A percentile compares a stretch with the other conserved stretches of the same genome.
These are phyloP conservation scores for Geranium brycei DNA, from an alignment of 345 rosid species.

Conservation along the genomic window DNA sequence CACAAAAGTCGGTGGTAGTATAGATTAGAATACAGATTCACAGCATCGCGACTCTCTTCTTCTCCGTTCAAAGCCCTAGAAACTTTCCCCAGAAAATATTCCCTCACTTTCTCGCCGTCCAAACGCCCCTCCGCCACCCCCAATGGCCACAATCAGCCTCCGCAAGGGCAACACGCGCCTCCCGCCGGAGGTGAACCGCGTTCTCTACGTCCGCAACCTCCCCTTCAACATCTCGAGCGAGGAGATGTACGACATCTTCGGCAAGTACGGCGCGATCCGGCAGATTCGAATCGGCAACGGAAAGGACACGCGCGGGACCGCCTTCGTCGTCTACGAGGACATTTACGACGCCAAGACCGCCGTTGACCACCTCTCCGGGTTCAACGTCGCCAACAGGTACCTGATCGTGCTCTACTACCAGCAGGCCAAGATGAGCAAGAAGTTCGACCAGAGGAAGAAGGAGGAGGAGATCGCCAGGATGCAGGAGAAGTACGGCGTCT, in stretches of 20 bases:
- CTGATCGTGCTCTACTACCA: conserved; percentile 82
- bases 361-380: conserved; percentile 93
- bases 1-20: too few relatives aligned
- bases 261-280: conserved; percentile 91
- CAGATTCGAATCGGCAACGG: conserved; percentile 85
- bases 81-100: too few relatives aligned
- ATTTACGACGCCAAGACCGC: conserved; percentile 95
- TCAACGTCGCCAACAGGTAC: conserved; percentile 91
- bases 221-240: conserved; percentile 96
- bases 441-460: conserved; percentile 84
- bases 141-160: conserved; percentile 58
- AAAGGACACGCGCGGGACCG: conserved; percentile 91
- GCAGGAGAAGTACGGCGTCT: conserved; percentile 90
- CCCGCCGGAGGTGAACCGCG: conserved; percentile 89
- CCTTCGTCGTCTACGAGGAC: conserved; percentile 91
- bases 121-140: not conserved
- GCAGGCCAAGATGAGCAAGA: conserved; percentile 89
- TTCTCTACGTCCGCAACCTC: conserved; percentile 89
- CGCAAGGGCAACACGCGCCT: conserved; percentile 86
- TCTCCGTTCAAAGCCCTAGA: too few relatives aligned
- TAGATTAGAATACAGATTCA: too few relatives aligned
- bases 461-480: conserved; percentile 70
- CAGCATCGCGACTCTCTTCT: too few relatives aligned
- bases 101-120: too few relatives aligned
- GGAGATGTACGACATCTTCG: conserved; percentile 99